A percentile compares a stretch with the other conserved stretches of the same genome.
Conservation (phyloP, 2,329 filamentous ascomycete species). For the Curvularia sp. region DNA sequence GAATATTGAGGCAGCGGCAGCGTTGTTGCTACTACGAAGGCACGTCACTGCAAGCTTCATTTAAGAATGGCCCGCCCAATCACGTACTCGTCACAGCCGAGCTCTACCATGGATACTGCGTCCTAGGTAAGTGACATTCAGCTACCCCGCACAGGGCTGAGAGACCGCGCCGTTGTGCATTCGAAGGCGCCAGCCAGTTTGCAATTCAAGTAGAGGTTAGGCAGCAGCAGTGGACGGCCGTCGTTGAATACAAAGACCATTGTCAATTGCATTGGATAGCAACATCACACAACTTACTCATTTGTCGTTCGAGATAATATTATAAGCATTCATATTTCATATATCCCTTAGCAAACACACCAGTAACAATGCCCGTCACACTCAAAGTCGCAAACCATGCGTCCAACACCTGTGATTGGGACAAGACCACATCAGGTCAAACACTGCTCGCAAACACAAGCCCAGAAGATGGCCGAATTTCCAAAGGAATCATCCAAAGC, state of each 20-base stretch:
- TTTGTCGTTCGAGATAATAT: neutral
- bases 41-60: neutral
- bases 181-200: neutral
- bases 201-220: neutral
- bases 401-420: neutral
- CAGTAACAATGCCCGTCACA: neutral
- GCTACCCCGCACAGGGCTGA: neutral
- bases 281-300: neutral
- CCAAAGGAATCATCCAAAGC: conserved; percentile 17
- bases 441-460: neutral
- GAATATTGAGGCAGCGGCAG: neutral
- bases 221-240: neutral
- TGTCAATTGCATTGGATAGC: neutral
- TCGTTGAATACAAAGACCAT: neutral
- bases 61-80: neutral
- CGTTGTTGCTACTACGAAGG: neutral
- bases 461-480: neutral
- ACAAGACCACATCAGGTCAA: neutral
- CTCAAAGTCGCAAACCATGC: neutral
- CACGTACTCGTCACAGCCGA: neutral
- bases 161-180: neutral
- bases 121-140: too few relatives aligned
- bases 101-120: too few relatives aligned
- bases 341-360: neutral
- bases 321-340: neutral